Evolutionary conservation across 1,284 basidiomycete genomes (phyloP), one percentile per base, ranked within the genome.

Genomic region (Sphagnurus paluster): DNA sequence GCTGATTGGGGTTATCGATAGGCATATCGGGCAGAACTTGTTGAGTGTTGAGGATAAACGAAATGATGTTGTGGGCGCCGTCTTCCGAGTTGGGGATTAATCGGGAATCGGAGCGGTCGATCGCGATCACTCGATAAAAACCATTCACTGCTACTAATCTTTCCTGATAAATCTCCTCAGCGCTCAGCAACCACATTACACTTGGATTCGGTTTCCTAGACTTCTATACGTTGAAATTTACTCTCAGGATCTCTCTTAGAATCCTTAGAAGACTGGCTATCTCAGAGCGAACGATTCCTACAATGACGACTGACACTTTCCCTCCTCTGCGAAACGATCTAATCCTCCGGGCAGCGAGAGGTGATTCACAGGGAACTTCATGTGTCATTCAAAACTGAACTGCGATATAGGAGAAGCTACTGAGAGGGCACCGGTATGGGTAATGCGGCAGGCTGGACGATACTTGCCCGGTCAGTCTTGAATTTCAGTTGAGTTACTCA

Each of bases 361-460:
- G 87, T 87, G 55, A 46, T 7, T 66, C 55, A 9, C 10, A 28
- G 25, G 1, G 11, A 20, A 14, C 14, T 19, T 4, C 24, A 11
- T 43, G 2, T 13, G 25, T 32, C 7, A 23, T 19, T 26, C 25
- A 16, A 50, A 38, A 46, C 34, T 46, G 19, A 47, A 45, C 21
- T 24, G 16, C 29, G 23, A 39, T 34, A 50, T 53, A 87, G 92
- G 93, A 10, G 85, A 96, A 69, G 75, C 82, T 65, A 95, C 93
- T 0, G 89, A 92, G 61, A 83, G 92, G 48, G 93, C 96, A 2
- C 96, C 96, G 10, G 93, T 97, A 51, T 99, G 96, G 96, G 90
- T 98, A 51, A 99, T 99, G 96, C 82, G 97, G 25, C 96, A 99
- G 66, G 97, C 97, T 16, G 95, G 96, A 36, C 80, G 95, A 44